Conservation (phyloP, 1,139 yeast species). For the Pneumocystis oryctolagi region DNA sequence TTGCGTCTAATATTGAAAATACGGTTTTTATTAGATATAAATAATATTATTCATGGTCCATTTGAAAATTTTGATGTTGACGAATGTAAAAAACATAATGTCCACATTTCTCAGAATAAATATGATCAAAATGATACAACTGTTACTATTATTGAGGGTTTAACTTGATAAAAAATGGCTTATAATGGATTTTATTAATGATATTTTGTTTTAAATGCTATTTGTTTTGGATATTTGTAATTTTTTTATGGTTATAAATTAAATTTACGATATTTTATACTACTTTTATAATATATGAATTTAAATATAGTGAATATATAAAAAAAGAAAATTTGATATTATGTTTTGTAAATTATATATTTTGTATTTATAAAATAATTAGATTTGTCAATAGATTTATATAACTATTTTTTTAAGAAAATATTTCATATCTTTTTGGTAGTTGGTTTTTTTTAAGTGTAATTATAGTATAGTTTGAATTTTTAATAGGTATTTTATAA, state of each 20-base stretch:
- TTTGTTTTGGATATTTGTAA: not conserved
- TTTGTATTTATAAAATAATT: too few relatives aligned
- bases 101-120: not conserved
- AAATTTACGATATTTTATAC: not conserved
- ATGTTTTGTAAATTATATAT: too few relatives aligned
- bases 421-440: too few relatives aligned
- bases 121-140: not conserved
- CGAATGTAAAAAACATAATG: not conserved
- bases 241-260: not conserved
- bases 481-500: not conserved
- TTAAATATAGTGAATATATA: not conserved
- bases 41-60: not conserved
- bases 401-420: too few relatives aligned
- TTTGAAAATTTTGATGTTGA: not conserved
- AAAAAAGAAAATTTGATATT: not conserved
- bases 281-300: not conserved
- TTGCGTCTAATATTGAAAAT: not conserved
- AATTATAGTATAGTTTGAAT: not conserved
- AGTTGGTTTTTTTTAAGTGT: too few relatives aligned
- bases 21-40: not conserved
- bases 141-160: not conserved
- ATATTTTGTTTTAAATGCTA: not conserved
- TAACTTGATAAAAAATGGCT: not conserved
- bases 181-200: not conserved
- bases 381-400: too few relatives aligned